Conservation (phyloP, 805 yeast species). For the Candida germanica region DNA sequence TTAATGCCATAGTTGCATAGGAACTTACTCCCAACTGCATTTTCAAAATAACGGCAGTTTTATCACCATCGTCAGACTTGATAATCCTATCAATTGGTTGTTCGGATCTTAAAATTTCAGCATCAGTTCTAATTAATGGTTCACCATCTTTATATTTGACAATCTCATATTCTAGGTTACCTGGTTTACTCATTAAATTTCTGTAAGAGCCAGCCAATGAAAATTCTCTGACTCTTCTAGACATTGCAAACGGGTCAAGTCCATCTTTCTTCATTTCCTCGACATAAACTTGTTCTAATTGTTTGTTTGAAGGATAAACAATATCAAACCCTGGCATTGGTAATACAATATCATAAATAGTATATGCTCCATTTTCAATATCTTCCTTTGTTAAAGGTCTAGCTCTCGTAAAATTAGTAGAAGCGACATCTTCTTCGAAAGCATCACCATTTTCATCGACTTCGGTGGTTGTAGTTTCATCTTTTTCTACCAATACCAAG, state of each 20-base stretch:
- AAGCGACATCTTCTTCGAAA: constrained; percentile 69
- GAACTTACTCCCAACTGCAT: constrained; percentile 81
- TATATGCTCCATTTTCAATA: constrained; percentile 50
- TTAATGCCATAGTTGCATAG: constrained; percentile 95
- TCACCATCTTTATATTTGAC: constrained; percentile 62
- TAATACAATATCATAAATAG: constrained; percentile 80
- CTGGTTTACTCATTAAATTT: constrained; percentile 63
- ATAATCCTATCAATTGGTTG: constrained; percentile 24
- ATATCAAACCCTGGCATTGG: constrained; percentile 98
- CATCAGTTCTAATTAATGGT: constrained; percentile 77
- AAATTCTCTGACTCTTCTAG: constrained; percentile 80
- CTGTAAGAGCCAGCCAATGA: constrained; percentile 92
- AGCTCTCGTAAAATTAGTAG: constrained; percentile 59
- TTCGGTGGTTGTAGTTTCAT: constrained; percentile 14
- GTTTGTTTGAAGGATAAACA: constrained; percentile 71
- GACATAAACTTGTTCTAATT: constrained; percentile 58
- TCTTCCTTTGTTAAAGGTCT: constrained; percentile 75
- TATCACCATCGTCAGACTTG: constrained; percentile 32
- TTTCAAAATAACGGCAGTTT: constrained; percentile 68
- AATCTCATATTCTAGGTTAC: constrained; percentile 56
- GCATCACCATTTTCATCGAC: constrained; percentile 27
- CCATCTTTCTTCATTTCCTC: constrained; percentile 76
- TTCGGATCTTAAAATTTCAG: constrained; percentile 39
- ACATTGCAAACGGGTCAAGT: constrained; percentile 82
- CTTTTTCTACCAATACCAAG: constrained; percentile 48